Conservation (phyloP, 129 eudicot genomes). For the Solidago caesia region DNA sequence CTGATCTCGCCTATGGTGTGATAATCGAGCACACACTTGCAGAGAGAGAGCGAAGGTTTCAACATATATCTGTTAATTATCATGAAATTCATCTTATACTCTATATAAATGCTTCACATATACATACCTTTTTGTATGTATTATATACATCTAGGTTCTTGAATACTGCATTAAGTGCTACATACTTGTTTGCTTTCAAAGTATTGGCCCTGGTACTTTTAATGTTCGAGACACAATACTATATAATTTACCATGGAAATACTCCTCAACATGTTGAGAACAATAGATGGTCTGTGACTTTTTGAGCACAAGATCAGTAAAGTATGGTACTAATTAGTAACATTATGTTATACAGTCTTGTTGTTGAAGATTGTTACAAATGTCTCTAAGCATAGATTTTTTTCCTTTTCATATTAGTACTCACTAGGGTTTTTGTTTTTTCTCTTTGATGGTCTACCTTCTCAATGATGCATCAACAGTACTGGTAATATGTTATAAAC, state of each 20-base stretch:
- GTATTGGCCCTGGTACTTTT: slow-evolving; percentile 13
- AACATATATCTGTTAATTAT: slow-evolving; percentile 16
- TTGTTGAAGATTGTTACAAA: background rate
- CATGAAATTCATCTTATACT: slow-evolving; percentile 3
- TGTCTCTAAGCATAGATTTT: no score
- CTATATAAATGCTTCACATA: slow-evolving; percentile 7
- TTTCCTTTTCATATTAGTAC: no score
- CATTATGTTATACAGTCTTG: background rate
- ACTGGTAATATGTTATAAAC: background rate
- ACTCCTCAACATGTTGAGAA: background rate
- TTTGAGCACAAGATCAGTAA: background rate
- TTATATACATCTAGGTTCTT: slow-evolving; percentile 4
- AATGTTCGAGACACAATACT: slow-evolving; percentile 14
- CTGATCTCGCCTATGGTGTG: slow-evolving; percentile 88
- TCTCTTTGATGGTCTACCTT: background rate
- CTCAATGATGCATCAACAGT: background rate
- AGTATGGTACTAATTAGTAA: background rate
- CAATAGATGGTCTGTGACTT: background rate
- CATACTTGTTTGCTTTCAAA: background rate
- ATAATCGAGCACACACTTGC: slow-evolving; percentile 96
- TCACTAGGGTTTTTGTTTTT: background rate
- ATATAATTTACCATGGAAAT: background rate
- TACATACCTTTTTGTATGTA: background rate
- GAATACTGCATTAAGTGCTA: slow-evolving; percentile 13
- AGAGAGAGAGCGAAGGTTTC: slow-evolving; percentile 96